Percentiles rank a stretch among this genome's conserved stretches.
phyloP scores from a whole-genome alignment of 2,329 filamentous ascomycete genomes.

The Rutstroemia sp. region DNA sequence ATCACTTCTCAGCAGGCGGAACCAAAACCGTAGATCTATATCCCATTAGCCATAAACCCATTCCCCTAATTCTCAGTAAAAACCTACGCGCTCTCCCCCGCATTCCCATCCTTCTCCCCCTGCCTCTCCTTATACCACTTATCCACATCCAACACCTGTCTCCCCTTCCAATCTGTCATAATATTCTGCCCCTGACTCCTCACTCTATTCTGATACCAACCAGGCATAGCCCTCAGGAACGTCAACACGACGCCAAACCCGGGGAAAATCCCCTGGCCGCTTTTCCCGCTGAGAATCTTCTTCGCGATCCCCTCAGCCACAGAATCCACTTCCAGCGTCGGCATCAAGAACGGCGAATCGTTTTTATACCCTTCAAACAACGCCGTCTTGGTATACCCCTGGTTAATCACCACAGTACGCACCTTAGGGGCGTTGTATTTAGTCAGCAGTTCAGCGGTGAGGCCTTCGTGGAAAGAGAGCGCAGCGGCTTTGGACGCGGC shows the following conservation, averaged over 20 bases:
- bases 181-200: slow-evolving; percentile 33
- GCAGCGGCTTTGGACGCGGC: slow-evolving; percentile 58
- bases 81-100: slow-evolving; percentile 18
- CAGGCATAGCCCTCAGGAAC: slow-evolving; percentile 46
- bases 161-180: slow-evolving; percentile 27
- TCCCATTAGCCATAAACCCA: not conserved
- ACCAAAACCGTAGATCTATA: slow-evolving; percentile 2
- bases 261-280: slow-evolving; percentile 50
- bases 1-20: no score
- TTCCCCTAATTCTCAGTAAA: not conserved
- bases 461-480: slow-evolving; percentile 59
- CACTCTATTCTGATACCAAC: slow-evolving; percentile 53
- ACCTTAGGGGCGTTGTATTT: slow-evolving; percentile 56
- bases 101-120: slow-evolving; percentile 14
- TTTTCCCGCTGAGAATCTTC: slow-evolving; percentile 50
- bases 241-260: slow-evolving; percentile 35
- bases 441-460: slow-evolving; percentile 49
- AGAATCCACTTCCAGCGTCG: slow-evolving; percentile 49
- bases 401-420: slow-evolving; percentile 59
- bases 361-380: slow-evolving; percentile 51
- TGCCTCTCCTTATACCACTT: slow-evolving; percentile 16
- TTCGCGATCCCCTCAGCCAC: slow-evolving; percentile 57
- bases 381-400: slow-evolving; percentile 53
- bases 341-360: slow-evolving; percentile 42
- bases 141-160: slow-evolving; percentile 28